Conservation (phyloP, 2,329 filamentous ascomycete species). For the Ascochyta rabiei region DNA sequence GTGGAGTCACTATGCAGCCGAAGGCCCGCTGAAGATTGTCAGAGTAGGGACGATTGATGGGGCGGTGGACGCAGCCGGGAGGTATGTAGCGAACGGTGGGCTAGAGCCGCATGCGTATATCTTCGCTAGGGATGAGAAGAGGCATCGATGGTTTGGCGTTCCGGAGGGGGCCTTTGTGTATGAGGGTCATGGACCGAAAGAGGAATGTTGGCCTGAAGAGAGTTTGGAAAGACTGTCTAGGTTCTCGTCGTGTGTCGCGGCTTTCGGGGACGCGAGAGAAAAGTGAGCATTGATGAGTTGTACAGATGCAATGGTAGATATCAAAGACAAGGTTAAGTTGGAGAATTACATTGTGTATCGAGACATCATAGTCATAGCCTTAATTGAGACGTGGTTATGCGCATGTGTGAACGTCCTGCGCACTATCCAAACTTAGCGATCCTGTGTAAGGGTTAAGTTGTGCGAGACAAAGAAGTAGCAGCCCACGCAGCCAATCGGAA, state of each 20-base stretch:
- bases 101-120: constrained; percentile 56
- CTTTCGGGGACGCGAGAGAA: too few species aligned
- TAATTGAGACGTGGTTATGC: not conserved
- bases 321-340: too few species aligned
- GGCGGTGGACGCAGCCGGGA: constrained; percentile 22
- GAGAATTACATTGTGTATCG: too few species aligned
- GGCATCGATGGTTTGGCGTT: constrained; percentile 44
- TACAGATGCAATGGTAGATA: too few species aligned
- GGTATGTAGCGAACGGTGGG: constrained; percentile 15
- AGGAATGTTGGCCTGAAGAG: not conserved
- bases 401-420: not conserved
- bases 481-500: not conserved
- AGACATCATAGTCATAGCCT: too few species aligned
- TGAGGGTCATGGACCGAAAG: not conserved
- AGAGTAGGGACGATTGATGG: not conserved
- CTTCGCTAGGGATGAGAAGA: constrained; percentile 40
- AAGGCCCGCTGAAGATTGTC: not conserved
- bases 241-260: too few species aligned
- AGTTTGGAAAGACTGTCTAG: not conserved
- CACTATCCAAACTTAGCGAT: not conserved
- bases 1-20: constrained; percentile 52
- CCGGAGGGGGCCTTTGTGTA: not conserved
- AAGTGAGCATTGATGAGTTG: not conserved
- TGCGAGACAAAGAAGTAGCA: not conserved
- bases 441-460: not conserved